These are phyloP conservation scores for Citrus reticulata DNA, from an alignment of 345 rosid species.

Conservation along the genomic window DNA sequence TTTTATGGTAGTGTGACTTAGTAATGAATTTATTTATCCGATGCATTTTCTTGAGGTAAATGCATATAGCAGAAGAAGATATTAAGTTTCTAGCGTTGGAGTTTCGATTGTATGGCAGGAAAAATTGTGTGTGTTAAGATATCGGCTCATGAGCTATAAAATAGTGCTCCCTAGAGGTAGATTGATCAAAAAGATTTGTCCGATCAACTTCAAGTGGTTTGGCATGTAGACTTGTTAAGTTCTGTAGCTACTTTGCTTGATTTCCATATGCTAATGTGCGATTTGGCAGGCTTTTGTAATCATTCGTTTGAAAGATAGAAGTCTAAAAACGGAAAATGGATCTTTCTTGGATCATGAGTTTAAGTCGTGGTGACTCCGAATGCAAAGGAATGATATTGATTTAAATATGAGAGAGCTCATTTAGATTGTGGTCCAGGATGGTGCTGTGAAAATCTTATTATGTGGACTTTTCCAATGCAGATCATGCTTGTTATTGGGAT, in stretches of 20 bases:
- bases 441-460: not conserved
- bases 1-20: not conserved
- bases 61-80: not conserved
- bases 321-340: not conserved
- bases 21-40: not conserved
- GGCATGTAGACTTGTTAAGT: not conserved
- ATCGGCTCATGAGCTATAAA: not conserved
- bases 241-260: not conserved
- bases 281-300: not conserved
- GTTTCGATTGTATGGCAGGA: not conserved
- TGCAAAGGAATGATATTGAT: not conserved
- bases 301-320: not conserved
- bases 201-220: not conserved
- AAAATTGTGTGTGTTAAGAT: not conserved
- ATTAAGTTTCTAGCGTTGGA: not conserved
- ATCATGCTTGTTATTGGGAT: not conserved
- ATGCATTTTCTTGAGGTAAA: not conserved
- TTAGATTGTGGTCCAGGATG: not conserved
- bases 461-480: conserved; percentile 3
- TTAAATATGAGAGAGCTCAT: not conserved
- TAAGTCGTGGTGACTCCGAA: not conserved
- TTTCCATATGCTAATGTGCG: not conserved
- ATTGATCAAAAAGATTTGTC: not conserved
- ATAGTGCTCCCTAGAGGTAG: not conserved
- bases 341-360: not conserved